Base-by-base conservation (phyloP, 805 yeast species). In the Candida chauliodis region DNA sequence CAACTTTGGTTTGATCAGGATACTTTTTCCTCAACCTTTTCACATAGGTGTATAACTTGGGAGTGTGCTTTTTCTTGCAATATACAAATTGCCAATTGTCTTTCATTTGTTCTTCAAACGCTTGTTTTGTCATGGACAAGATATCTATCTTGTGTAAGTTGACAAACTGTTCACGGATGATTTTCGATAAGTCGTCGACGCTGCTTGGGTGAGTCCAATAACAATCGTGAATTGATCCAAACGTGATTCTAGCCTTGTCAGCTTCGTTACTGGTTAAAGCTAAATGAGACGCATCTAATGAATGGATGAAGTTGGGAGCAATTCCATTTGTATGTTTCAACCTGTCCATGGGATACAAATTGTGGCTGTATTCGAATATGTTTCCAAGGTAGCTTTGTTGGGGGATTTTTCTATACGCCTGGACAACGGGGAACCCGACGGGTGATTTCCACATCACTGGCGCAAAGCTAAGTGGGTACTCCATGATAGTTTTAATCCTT, bases 241-340 rank as follows among this genome's bases (percentile, higher is more conserved):
- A 67, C 4, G 59, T 46, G 13, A 66, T 46, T 1, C 37, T 37
- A 2, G 36, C 34, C 3, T 34, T 16, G 6, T 45, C 28, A 8
- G 63, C 57, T 4, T 52, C 52, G 21, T 56, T 32, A 28, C 62
- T 50, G 2, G 73, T 66, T 60, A 66, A 55, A 19, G 53, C 40
- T 52, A 69, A 51, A 41, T 69, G 74, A 3, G 57, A 50, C 2
- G 73, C 59, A 43, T 69, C 74, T 8, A 68, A 40, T 8, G 71
- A 65, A 42, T 69, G 74, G 30, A 69, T 60, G 44, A 62, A 68
- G 38, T 69, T 69, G 3, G 74, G 73, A 0, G 74, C 70, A 5
- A 69, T 51, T 8, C 59, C 71, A 42, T 59, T 63, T 27, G 51
- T 17, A 40, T 66, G 72, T 39, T 59, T 65, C 17, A 46, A 34